Evolutionary conservation across 192 early-diverging fungal genomes (phyloP).

Genomic region (Podila epigama): DNA sequence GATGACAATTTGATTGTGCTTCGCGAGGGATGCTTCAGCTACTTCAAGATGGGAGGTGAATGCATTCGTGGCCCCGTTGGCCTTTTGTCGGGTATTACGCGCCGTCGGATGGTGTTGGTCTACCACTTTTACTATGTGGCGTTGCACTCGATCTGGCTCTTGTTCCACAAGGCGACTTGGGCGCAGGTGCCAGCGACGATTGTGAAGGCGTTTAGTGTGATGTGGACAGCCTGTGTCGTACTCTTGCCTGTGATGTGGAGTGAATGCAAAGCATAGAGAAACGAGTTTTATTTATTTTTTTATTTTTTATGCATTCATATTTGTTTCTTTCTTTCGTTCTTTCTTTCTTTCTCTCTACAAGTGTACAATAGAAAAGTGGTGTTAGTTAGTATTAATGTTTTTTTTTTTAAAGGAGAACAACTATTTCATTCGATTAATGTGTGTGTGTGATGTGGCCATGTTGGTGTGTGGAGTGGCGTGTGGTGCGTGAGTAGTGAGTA

Average conservation of each 20-base stretch:
- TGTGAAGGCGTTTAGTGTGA: constrained; percentile 47
- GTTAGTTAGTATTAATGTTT: too few relatives aligned
- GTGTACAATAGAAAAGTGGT: too few relatives aligned
- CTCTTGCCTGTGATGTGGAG: constrained; percentile 56
- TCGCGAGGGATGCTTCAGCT: constrained; percentile 85
- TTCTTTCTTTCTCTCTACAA: too few relatives aligned
- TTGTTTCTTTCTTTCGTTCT: too few relatives aligned
- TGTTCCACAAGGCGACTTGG: constrained; percentile 55
- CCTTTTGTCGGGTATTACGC: constrained; percentile 76
- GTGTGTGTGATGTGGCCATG: too few relatives aligned
- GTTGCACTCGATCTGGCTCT: constrained; percentile 61
- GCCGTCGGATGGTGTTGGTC: constrained; percentile 73
- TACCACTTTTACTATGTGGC: constrained; percentile 94
- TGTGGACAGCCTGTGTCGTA: constrained; percentile 48
- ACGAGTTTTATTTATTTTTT: too few relatives aligned
- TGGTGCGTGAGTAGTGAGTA: too few relatives aligned
- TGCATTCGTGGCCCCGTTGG: constrained; percentile 83
- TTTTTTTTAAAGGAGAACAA: too few relatives aligned
- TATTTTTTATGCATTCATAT: too few relatives aligned
- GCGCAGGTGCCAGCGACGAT: constrained; percentile 51
- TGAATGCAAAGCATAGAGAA: constrained; percentile 52
- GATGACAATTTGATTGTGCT: constrained; percentile 74
- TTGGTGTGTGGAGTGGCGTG: too few relatives aligned
- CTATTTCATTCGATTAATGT: too few relatives aligned
- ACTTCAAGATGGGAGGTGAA: constrained; percentile 81